A percentile compares a stretch with the other conserved stretches of the same genome.
Evolutionary conservation across 2,329 filamentous ascomycete species (phyloP).

Genomic region (Pyrenochaeta sp.): DNA sequence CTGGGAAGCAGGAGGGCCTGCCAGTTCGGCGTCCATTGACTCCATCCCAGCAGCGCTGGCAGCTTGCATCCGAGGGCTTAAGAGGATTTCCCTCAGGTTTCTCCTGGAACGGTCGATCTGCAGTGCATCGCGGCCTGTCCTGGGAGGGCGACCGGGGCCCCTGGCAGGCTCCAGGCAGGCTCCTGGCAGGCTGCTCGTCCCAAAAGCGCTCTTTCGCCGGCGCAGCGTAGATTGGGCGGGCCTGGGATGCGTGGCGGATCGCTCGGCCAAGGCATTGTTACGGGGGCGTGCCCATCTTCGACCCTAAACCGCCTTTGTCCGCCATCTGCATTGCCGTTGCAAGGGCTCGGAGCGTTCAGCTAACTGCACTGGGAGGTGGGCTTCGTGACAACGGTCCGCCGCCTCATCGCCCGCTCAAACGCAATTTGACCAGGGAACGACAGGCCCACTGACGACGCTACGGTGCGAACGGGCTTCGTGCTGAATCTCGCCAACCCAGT

Average conservation of each 20-base stretch:
- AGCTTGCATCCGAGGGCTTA: slow-evolving; percentile 36
- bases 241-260: slow-evolving; percentile 47
- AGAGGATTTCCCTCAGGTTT: slow-evolving; percentile 27
- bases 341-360: slow-evolving; percentile 40
- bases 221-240: slow-evolving; percentile 47
- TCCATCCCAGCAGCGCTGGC: slow-evolving; percentile 14
- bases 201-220: slow-evolving; percentile 51
- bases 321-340: slow-evolving; percentile 54
- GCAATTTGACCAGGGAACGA: slow-evolving; percentile 48
- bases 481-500: slow-evolving; percentile 47
- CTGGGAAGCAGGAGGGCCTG: slow-evolving; percentile 10
- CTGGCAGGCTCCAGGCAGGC: too few relatives aligned
- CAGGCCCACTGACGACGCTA: slow-evolving; percentile 43
- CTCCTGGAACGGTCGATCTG: slow-evolving; percentile 49
- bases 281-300: slow-evolving; percentile 44
- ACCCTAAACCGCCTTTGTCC: slow-evolving; percentile 39
- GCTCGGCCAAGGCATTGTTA: slow-evolving; percentile 44
- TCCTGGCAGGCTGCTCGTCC: slow-evolving; percentile 37
- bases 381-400: slow-evolving; percentile 50
- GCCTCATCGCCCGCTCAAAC: slow-evolving; percentile 45
- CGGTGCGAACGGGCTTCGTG: slow-evolving; percentile 42
- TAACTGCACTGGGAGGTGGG: slow-evolving; percentile 41
- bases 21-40: slow-evolving; percentile 10
- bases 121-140: slow-evolving; percentile 52
- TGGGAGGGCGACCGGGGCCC: slow-evolving; percentile 36